Percentiles rank a stretch among this genome's conserved stretches.
Conservation (phyloP, 768 basidiomycete genomes). For the Hypsizygus marmoreus region DNA sequence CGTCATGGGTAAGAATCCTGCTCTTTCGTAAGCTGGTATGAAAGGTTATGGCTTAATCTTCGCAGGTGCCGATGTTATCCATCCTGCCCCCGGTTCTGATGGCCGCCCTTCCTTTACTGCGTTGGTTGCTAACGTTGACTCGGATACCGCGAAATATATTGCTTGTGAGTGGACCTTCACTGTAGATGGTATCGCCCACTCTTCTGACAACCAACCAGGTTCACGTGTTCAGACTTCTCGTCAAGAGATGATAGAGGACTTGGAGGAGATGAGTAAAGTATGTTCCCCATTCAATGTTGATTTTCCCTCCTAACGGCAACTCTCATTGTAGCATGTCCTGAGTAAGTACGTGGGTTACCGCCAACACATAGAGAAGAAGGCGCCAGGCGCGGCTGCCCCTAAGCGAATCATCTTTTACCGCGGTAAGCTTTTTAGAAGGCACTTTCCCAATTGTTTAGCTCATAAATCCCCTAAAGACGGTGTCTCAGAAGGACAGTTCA, state of each 20-base stretch:
- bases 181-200: neutral
- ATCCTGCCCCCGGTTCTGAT: slow-evolving; percentile 78
- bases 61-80: slow-evolving; percentile 79
- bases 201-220: slow-evolving; percentile 33
- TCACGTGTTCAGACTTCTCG: slow-evolving; percentile 68
- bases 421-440: slow-evolving; percentile 37
- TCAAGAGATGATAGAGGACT: slow-evolving; percentile 75
- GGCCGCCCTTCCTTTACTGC: slow-evolving; percentile 82
- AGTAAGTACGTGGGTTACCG: slow-evolving; percentile 61
- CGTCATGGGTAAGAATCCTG: slow-evolving; percentile 59
- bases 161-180: slow-evolving; percentile 28
- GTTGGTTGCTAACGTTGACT: slow-evolving; percentile 80
- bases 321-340: slow-evolving; percentile 47
- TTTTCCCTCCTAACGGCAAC: neutral
- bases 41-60: slow-evolving; percentile 3
- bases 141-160: slow-evolving; percentile 71
- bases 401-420: slow-evolving; percentile 78
- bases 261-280: slow-evolving; percentile 67
- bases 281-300: slow-evolving; percentile 1
- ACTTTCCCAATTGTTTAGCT: slow-evolving; percentile 2
- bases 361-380: slow-evolving; percentile 51
- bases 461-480: slow-evolving; percentile 47
- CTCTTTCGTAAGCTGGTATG: neutral
- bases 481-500: slow-evolving; percentile 56
- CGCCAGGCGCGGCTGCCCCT: slow-evolving; percentile 44